Conservation (phyloP, 139 green algal species). For the Mychonastes homosphaera region DNA sequence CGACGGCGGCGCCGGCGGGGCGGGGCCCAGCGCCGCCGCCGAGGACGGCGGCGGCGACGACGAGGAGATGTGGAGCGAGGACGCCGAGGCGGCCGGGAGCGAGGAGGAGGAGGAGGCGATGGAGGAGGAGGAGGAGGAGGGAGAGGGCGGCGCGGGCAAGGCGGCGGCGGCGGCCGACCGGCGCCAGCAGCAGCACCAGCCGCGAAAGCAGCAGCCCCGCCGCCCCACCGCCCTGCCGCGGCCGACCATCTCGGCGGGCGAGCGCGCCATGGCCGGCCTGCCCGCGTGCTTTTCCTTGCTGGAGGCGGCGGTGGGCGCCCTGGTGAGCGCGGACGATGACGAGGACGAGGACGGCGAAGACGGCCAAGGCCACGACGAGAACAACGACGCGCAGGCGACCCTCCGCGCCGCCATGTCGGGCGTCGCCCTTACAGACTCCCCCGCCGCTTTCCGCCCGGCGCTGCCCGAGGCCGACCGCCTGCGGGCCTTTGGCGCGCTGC, state of each 20-base stretch:
- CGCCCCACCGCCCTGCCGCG: background rate
- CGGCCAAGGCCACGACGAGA: background rate
- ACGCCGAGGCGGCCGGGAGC: background rate
- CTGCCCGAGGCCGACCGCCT: background rate
- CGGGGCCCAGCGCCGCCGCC: background rate
- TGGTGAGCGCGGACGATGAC: conserved; percentile 4
- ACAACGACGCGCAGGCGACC: no score
- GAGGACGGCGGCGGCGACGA: background rate
- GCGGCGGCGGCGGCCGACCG: conserved; percentile 3
- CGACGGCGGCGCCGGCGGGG: no score
- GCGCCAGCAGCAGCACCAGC: conserved; percentile 1
- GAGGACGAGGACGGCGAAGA: conserved; percentile 3
- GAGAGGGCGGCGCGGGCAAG: background rate
- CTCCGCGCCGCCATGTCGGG: no score
- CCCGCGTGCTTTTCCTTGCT: conserved; percentile 36
- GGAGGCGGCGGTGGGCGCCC: conserved; percentile 21
- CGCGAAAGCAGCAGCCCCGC: background rate
- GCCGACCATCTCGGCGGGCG: conserved; percentile 13
- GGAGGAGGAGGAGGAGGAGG: conserved; percentile 13
- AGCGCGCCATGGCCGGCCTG: conserved; percentile 29
- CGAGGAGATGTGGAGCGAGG: background rate
- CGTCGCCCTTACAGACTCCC: no score
- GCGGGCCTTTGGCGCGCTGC: background rate
- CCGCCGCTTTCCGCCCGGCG: no score
- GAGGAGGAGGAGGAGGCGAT: background rate